Base-by-base conservation (phyloP, 2,329 filamentous ascomycete species). In the Colletotrichum camelliae region DNA sequence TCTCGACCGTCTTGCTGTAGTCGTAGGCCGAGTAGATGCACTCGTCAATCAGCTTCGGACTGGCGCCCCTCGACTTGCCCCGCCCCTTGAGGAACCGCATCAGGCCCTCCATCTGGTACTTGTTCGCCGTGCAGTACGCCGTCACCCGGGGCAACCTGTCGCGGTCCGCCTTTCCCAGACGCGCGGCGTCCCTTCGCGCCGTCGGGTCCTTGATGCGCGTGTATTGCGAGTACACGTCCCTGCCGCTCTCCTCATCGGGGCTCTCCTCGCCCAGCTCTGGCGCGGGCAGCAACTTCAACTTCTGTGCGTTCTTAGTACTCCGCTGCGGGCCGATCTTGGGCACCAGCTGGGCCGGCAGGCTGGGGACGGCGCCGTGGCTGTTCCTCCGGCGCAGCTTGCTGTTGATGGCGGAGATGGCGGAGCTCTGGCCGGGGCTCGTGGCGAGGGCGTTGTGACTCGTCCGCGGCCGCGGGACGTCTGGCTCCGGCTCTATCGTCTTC, bases 151-250 rank as follows among this genome's bases (percentile, higher is more conserved):
- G 97, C 72, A 99, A 86, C 77, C 93, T 91, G 78, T 95, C 94
- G 72, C 97, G 91, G 83, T 99, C 97, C 52, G 96, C 96, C 84
- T 98, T 99, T 48, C 97, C 97, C 55, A 99, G 86, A 72, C 96
- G 90, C 33, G 97, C 97, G 18, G 97, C 97, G 88, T 98, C 96
- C 80, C 97, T 91, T 77, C 97, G 90, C 10, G 97, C 97, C 1
- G 94, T 98, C 1, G 96, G 96, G 82, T 99, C 97, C 84, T 98
- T 98, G 86, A 99, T 99, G 60, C 97, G 91, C 10, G 96, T 98
- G 84, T 98, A 98, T 84, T 99, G 97, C 31, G 96, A 96, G 86
- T 99, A 99, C 37, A 99, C 97, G 83, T 99, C 97, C 78, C 96
- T 90, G 12, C 96, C 96, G 81, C 95, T 97, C 85, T 98, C 96